phyloP scores from a whole-genome alignment of 108 stramenopile genomes.

The Cylindrotheca fusiformis region DNA sequence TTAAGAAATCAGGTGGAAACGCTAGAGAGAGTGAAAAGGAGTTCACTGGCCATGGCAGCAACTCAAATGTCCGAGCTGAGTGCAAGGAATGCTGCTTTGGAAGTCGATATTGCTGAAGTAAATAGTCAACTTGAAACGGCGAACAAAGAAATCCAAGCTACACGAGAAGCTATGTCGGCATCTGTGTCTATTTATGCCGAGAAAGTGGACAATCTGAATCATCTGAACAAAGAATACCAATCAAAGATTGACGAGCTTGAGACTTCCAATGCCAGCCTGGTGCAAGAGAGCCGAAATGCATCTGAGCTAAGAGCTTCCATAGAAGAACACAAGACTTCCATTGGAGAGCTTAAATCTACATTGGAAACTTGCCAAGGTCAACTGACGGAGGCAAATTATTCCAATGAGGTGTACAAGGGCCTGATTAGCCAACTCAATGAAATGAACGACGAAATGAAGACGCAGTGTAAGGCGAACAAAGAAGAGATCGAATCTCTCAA shows the following conservation, averaged over 20 bases:
- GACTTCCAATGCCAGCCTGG: background rate
- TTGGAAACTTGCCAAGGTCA: background rate
- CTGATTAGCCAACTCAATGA: background rate
- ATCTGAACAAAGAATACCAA: background rate
- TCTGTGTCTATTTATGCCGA: background rate
- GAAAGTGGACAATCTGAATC: background rate
- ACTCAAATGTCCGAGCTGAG: background rate
- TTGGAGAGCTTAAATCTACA: background rate
- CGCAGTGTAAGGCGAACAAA: background rate
- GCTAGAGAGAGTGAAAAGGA: background rate
- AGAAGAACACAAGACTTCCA: too few species aligned
- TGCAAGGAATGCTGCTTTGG: background rate
- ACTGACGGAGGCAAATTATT: background rate
- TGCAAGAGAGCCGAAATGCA: background rate
- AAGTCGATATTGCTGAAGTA: background rate
- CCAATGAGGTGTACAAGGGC: background rate
- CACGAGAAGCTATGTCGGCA: background rate
- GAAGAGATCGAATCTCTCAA: background rate
- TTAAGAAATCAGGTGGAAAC: background rate
- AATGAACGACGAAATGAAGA: background rate
- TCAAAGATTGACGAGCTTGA: background rate
- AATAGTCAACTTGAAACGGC: background rate
- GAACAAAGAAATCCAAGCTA: background rate
- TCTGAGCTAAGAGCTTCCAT: too few species aligned
- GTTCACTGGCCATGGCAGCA: background rate